These are phyloP conservation scores for Pyrenochaeta sp. DNA, from an alignment of 2,329 filamentous ascomycete species.

Conservation along the genomic window DNA sequence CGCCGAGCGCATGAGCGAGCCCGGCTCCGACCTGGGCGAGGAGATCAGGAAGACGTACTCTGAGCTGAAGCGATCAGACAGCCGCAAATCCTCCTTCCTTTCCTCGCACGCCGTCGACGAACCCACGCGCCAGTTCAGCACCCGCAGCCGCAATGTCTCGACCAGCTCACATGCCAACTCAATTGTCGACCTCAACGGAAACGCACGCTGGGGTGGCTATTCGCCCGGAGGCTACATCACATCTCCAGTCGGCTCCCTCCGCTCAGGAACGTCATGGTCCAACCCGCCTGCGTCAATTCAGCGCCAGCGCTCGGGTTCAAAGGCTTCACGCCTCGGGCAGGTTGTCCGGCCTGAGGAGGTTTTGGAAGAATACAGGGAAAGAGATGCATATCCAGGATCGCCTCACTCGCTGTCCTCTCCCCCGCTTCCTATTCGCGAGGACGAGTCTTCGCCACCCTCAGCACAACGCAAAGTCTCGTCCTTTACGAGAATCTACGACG, in stretches of 20 bases:
- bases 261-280: slow-evolving; percentile 57
- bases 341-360: slow-evolving; percentile 48
- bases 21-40: slow-evolving; percentile 76
- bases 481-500: slow-evolving; percentile 47
- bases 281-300: slow-evolving; percentile 41
- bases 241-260: slow-evolving; percentile 69
- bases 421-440: slow-evolving; percentile 7
- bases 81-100: slow-evolving; percentile 68
- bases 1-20: slow-evolving; percentile 75
- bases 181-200: slow-evolving; percentile 73
- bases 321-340: slow-evolving; percentile 51
- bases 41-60: slow-evolving; percentile 77
- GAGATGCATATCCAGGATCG: slow-evolving; percentile 20
- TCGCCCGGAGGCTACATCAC: slow-evolving; percentile 73
- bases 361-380: slow-evolving; percentile 23
- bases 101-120: slow-evolving; percentile 51
- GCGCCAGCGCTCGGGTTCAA: slow-evolving; percentile 50
- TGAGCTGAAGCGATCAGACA: slow-evolving; percentile 74
- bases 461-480: slow-evolving; percentile 43
- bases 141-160: slow-evolving; percentile 51
- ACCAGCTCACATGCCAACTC: slow-evolving; percentile 60
- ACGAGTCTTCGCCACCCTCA: slow-evolving; percentile 27
- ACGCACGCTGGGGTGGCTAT: slow-evolving; percentile 73
- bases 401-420: slow-evolving; percentile 17
- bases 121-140: slow-evolving; percentile 29